Base-by-base conservation (phyloP, 805 yeast genomes). In the Saccharomycopsis capsularis region DNA sequence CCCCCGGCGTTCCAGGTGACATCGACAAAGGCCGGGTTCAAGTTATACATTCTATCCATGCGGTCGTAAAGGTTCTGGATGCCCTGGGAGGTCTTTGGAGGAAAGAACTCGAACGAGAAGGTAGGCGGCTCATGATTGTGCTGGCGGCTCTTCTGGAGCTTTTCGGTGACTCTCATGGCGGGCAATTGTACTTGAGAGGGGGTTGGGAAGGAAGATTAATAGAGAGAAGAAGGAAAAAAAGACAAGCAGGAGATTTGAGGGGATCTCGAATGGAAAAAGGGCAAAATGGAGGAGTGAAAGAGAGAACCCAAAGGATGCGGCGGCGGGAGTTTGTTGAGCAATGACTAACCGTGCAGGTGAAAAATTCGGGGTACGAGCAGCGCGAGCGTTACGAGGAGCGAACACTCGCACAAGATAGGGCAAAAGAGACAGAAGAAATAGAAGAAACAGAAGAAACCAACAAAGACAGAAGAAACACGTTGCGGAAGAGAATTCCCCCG, bases 1-100 rank as follows among this genome's bases (percentile, higher is more conserved):
- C 98, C 98, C 37, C 99, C 99, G 2, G 99, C 99, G 61, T 91
- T 91, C 99, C 99, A 93, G 1, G 99, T 93, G 55, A 93, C 85
- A 63, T 93, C 99, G 51, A 93, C 81, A 65, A 93, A 93, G 55
- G 85, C 79, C 1, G 99, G 99, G 55, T 81, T 82, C 59, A 88
- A 72, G 56, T 85, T 87, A 65, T 86, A 88, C 99, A 93, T 93
- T 64, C 96, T 79, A 62, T 93, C 98, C 90, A 93, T 91, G 63
- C 99, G 76, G 65, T 93, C 98, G 68, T 90, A 91, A 51, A 93
- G 72, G 63, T 93, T 93, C 64, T 89, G 96, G 22, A 91, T 93
- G 63, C 99, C 99, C 66, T 93, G 97, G 21, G 91, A 74, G 0
- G 99, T 93, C 71, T 93, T 93, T 41, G 99, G 99, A 22, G 91